Percentiles rank a stretch among this genome's conserved stretches.
Conservation (phyloP, 257 asterid genomes). For the Salvia hispanica region DNA sequence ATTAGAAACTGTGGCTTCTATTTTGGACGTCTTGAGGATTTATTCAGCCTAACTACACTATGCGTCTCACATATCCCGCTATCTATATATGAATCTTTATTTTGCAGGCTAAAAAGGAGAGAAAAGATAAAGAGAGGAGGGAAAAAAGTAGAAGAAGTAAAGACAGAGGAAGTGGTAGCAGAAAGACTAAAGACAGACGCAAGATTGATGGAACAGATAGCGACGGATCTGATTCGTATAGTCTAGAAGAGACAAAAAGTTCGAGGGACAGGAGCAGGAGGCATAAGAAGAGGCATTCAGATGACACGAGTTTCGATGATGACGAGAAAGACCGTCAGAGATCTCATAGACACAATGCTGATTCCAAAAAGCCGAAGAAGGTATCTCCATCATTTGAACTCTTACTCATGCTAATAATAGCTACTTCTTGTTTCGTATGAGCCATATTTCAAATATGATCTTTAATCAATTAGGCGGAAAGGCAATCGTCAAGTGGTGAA, state of each 20-base stretch:
- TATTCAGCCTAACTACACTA: background rate
- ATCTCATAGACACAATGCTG: slow-evolving; percentile 53
- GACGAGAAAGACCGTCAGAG: slow-evolving; percentile 59
- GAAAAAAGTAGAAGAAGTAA: slow-evolving; percentile 57
- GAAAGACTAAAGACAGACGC: slow-evolving; percentile 55
- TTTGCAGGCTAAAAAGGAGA: slow-evolving; percentile 73
- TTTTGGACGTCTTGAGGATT: background rate
- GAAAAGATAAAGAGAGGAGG: slow-evolving; percentile 61
- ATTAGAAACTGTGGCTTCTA: slow-evolving; percentile 1
- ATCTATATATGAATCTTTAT: background rate
- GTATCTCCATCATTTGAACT: slow-evolving; percentile 32
- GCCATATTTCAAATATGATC: slow-evolving; percentile 2
- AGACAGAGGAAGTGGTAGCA: slow-evolving; percentile 47
- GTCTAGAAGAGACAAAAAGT: slow-evolving; percentile 56
- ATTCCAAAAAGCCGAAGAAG: slow-evolving; percentile 63
- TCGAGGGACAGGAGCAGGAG: slow-evolving; percentile 62
- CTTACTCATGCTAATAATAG: slow-evolving; percentile 5
- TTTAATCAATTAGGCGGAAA: slow-evolving; percentile 43
- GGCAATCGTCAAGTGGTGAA: slow-evolving; percentile 41
- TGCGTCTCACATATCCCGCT: slow-evolving; percentile 1
- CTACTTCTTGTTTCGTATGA: background rate
- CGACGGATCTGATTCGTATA: slow-evolving; percentile 48
- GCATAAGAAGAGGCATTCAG: slow-evolving; percentile 49
- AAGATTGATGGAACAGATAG: slow-evolving; percentile 57
- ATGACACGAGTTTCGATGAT: slow-evolving; percentile 43